Evolutionary conservation across 371 early-diverging fungal genomes (phyloP).

Genomic region (Capillidium heterosporum): DNA sequence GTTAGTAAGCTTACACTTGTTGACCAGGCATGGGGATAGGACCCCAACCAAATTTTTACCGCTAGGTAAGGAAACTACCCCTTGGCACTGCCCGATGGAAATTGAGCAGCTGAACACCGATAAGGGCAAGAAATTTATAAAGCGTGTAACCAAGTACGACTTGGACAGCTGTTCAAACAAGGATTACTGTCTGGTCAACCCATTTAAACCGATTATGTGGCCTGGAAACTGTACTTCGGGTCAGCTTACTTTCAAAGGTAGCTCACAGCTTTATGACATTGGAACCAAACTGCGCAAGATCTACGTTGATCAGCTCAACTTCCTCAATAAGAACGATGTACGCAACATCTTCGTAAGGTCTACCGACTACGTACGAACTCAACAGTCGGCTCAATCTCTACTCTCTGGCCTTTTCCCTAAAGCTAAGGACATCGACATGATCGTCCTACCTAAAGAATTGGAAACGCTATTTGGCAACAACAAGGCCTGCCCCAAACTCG

Average conservation of each 20-base stretch:
- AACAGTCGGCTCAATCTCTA: slow-evolving; percentile 26
- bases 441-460: slow-evolving; percentile 17
- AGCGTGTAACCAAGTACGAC: background rate
- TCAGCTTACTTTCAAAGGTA: slow-evolving; percentile 28
- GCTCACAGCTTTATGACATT: slow-evolving; percentile 20
- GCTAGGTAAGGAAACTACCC: background rate
- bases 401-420: slow-evolving; percentile 23
- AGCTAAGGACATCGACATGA: slow-evolving; percentile 17
- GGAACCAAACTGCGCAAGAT: slow-evolving; percentile 24
- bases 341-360: slow-evolving; percentile 8
- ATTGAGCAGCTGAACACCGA: background rate
- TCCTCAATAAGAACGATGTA: slow-evolving; percentile 11
- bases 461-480: slow-evolving; percentile 26
- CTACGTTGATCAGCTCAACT: slow-evolving; percentile 26
- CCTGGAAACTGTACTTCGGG: slow-evolving; percentile 18
- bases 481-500: slow-evolving; percentile 19
- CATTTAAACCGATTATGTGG: slow-evolving; percentile 1
- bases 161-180: background rate
- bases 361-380: slow-evolving; percentile 26
- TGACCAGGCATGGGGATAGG: slow-evolving; percentile 10
- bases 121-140: background rate
- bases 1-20: background rate
- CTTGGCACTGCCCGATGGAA: background rate
- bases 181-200: background rate
- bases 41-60: background rate